phyloP scores from a whole-genome alignment of 1,284 basidiomycete species.

The Leccinum huronense region DNA sequence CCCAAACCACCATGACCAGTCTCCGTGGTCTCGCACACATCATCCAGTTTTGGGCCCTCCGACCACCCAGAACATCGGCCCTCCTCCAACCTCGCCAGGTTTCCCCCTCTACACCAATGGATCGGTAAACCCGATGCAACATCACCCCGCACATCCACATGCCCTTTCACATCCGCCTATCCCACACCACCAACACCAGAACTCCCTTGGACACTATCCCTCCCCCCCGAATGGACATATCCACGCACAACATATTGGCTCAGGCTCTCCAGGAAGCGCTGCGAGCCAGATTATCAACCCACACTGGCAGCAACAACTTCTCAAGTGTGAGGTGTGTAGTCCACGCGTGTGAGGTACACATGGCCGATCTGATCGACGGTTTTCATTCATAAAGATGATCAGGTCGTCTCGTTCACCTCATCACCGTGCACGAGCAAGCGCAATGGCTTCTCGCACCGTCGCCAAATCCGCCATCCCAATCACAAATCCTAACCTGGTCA shows the following conservation, averaged over 20 bases:
- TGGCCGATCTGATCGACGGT: slow-evolving; percentile 23
- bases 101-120: slow-evolving; percentile 73
- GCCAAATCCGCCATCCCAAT: slow-evolving; percentile 80
- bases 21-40: slow-evolving; percentile 63
- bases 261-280: slow-evolving; percentile 64
- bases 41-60: slow-evolving; percentile 61
- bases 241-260: slow-evolving; percentile 54
- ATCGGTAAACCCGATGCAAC: slow-evolving; percentile 55
- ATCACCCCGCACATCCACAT: slow-evolving; percentile 55
- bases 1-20: slow-evolving; percentile 66
- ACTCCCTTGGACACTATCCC: slow-evolving; percentile 69
- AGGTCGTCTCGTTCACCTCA: slow-evolving; percentile 75
- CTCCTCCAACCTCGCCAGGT: slow-evolving; percentile 65
- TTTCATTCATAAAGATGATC: slow-evolving; percentile 53
- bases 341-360: slow-evolving; percentile 12
- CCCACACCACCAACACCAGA: slow-evolving; percentile 72
- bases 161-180: slow-evolving; percentile 52
- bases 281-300: slow-evolving; percentile 61
- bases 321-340: slow-evolving; percentile 72
- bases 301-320: slow-evolving; percentile 78
- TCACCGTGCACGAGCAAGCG: slow-evolving; percentile 75
- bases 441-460: slow-evolving; percentile 74
- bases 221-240: slow-evolving; percentile 65
- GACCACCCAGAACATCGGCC: slow-evolving; percentile 51
- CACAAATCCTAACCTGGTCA: slow-evolving; percentile 73